A percentile compares a stretch with the other conserved stretches of the same genome.
phyloP scores from a whole-genome alignment of 257 asterid species.

The Osmanthus fragrans region DNA sequence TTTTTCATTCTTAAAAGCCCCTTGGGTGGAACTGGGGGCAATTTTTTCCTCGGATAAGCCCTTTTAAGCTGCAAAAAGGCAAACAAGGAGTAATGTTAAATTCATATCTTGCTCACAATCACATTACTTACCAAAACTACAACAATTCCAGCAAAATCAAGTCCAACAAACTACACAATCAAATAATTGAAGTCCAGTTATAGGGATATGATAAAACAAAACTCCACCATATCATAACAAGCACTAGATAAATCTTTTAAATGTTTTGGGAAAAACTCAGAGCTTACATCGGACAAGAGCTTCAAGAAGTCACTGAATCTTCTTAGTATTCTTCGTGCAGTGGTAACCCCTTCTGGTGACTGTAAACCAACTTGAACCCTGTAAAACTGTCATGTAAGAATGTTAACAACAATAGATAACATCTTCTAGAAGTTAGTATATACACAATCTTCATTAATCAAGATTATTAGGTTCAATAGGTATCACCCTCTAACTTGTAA shows the following conservation, averaged over 20 bases:
- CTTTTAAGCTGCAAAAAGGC: slow-evolving; percentile 54
- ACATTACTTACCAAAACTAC: slow-evolving; percentile 7
- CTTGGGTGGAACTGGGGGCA: slow-evolving; percentile 63
- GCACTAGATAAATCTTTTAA: slow-evolving; percentile 1
- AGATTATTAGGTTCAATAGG: neutral
- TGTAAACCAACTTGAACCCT: slow-evolving; percentile 79
- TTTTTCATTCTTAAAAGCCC: slow-evolving; percentile 50
- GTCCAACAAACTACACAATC: neutral
- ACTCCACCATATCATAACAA: too few relatives aligned
- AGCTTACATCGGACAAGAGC: slow-evolving; percentile 64
- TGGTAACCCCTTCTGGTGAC: slow-evolving; percentile 71
- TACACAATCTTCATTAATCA: slow-evolving; percentile 15
- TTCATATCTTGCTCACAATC: slow-evolving; percentile 14
- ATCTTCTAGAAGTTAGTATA: slow-evolving; percentile 15
- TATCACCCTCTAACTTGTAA: neutral
- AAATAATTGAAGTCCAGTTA: slow-evolving; percentile 6
- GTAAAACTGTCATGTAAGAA: slow-evolving; percentile 57
- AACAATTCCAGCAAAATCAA: slow-evolving; percentile 6
- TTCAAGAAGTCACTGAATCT: slow-evolving; percentile 74
- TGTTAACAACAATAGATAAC: slow-evolving; percentile 14
- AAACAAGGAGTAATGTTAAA: slow-evolving; percentile 15
- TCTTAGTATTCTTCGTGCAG: slow-evolving; percentile 47
- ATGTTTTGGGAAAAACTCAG: slow-evolving; percentile 3
- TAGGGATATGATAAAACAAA: neutral
- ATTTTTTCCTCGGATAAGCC: slow-evolving; percentile 52